Evolutionary conservation across 495 filamentous ascomycete genomes (phyloP), one percentile per base, ranked within the genome.

Genomic region (Podospora fimiseda): DNA sequence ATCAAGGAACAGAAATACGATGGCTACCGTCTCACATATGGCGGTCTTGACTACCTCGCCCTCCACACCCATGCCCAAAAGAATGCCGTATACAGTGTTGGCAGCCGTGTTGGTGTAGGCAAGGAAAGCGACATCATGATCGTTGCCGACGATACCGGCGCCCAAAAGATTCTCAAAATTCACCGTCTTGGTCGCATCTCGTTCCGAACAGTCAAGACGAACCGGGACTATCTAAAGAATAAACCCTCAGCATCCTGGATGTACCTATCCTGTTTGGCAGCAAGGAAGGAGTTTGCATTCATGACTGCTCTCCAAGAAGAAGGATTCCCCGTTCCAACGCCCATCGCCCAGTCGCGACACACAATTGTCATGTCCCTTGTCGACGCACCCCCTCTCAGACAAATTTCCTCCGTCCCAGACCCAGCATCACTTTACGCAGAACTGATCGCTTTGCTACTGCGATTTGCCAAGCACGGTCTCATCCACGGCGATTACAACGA

Each of bases 401-500:
- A 95, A 66, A 81, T 98, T 47, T 79, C 87, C 14, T 76, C 74
- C 36, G 84, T 96, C 5, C 81, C 88, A 11, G 79, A 94, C 47
- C 88, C 90, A 0, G 88, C 88, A 8, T 65, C 61, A 22, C 75
- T 99, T 16, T 97, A 97, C 71, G 84, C 86, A 33, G 86, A 95
- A 48, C 73, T 99, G 48, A 94, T 99, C 67, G 79, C 83, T 48
- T 81, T 96, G 55, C 89, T 96, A 53, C 65, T 99, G 40, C 75
- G 81, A 45, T 78, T 99, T 20, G 93, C 93, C n/a, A 76, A 79
- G 23, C 84, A 86, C 60, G 94, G 93, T 7, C 72, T 99, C 51
- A 97, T 99, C 49, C 93, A 99, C 67, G 94, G 93, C 58, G 93
- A 99, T 66, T 97, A 95, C 74, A 99, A 99, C 73, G 94, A 97